A percentile compares a stretch with the other conserved stretches of the same genome.
Evolutionary conservation across 2,329 filamentous ascomycete genomes (phyloP).

Genomic region (Macrophomina phaseolina): DNA sequence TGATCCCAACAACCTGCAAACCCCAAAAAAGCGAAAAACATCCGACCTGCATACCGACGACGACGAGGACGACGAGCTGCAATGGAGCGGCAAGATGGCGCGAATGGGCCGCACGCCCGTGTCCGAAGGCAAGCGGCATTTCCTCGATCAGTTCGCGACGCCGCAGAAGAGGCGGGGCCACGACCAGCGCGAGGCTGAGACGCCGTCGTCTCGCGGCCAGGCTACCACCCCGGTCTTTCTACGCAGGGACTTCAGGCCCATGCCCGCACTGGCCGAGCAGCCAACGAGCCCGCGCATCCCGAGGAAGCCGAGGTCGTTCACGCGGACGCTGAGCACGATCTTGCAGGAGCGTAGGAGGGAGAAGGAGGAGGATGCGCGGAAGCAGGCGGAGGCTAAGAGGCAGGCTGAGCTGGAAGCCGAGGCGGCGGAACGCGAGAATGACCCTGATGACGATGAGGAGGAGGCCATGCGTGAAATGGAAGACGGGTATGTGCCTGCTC

Average conservation of each 20-base stretch:
- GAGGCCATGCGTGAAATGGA: constrained; percentile 77
- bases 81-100: constrained; percentile 36
- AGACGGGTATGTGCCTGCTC: constrained; percentile 44
- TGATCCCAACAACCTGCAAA: constrained; percentile 41
- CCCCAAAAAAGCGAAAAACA: constrained; percentile 39
- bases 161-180: constrained; percentile 60
- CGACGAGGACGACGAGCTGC: constrained; percentile 35
- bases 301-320: constrained; percentile 53
- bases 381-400: constrained; percentile 49
- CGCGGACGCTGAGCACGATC: constrained; percentile 20
- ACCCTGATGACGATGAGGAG: constrained; percentile 68
- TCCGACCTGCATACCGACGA: not conserved
- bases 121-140: constrained; percentile 64
- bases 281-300: constrained; percentile 43
- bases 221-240: constrained; percentile 73
- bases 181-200: constrained; percentile 41
- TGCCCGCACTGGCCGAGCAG: constrained; percentile 64
- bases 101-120: constrained; percentile 53
- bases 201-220: constrained; percentile 42
- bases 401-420: constrained; percentile 58
- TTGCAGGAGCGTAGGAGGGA: constrained; percentile 33
- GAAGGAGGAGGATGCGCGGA: constrained; percentile 36
- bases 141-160: constrained; percentile 69
- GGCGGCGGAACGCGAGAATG: constrained; percentile 35
- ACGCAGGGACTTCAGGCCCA: constrained; percentile 55